Evolutionary conservation across 257 asterid genomes (phyloP), one percentile per base, ranked within the genome.

Genomic region (Solanum medicagineum): DNA sequence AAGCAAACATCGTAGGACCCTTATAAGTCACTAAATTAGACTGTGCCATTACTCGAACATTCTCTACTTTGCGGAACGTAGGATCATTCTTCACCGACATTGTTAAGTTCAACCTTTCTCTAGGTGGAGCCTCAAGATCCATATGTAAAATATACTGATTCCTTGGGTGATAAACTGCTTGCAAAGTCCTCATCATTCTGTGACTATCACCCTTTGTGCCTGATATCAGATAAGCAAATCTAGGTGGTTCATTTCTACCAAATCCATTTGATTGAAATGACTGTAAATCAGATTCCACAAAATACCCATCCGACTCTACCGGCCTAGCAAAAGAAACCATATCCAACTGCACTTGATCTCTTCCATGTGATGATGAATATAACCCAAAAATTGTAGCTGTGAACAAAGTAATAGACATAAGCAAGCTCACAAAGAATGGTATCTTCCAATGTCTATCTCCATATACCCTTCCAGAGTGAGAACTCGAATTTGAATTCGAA

Each of bases 41-140:
- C 70, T 95, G 98, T 22, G 97, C 92, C 99, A 97, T 97, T 2
- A 97, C 98, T 7, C 96, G 97, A 53, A 97, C 99, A 87, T 97
- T 97, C 88, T 92, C 94, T 88, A 95, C 98, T 90, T 91, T 92
- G 24, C 89, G 91, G 85, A 95, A 97, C 2, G 94, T 92, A 5
- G 93, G 97, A 81, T 97, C 98, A 85, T 89, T 95, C 92, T 95
- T 97, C 92, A 97, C 98, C 3, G 95, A 93, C 85, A 93, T 92
- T 53, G 98, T 89, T 90, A 97, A 89, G 88, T 95, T 93, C 81
- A 95, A 77, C 93, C 99, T 95, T 93, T 97, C 99, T 69, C 91
- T 89, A 1, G 98, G 98, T 3, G 99, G 98, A 81, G 98, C 98
- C 90, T 97, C 99, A 63, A 97, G 97, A 88, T 97, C 99, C 99